Evolutionary conservation across 805 yeast species (phyloP), one percentile per base, ranked within the genome.

Genomic region (Cyberlindnera xishuangbannaensis): DNA sequence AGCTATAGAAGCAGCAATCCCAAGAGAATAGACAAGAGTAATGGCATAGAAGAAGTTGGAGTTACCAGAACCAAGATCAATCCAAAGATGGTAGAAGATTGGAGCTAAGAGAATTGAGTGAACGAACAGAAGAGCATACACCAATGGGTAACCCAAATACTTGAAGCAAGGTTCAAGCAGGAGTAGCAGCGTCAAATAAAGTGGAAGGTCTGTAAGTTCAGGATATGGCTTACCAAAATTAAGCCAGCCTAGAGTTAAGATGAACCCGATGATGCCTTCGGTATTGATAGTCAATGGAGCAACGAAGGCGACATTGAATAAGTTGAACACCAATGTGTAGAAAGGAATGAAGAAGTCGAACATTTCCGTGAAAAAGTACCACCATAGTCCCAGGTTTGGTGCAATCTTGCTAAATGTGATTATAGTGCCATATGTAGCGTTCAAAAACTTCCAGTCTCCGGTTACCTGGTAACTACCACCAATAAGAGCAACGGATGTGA

Each of bases 311-410:
- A 76, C 64, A 12, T 77, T 59, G 58, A 78, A 86, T 28, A 88
- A 50, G 50, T 87, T 88, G 74, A 88, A 92, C 15, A 87, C 79
- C 9, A 86, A 78, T 25, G 79, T 62, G 65, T 83, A 92, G 51
- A 92, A 87, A 15, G 84, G 77, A 18, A 80, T 71, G 67, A 90
- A 92, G 53, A 78, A 83, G 35, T 82, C 92, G 60, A 92, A 92
- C 76, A 92, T 83, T 58, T 92, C 98, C 26, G 90, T 83, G 65
- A 92, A 92, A 49, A 88, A 78, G 62, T 92, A 92, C 99, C 99
- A 92, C 99, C 99, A 92, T 15, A 92, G 64, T 1, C 98, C 98
- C 44, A 92, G 57, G 58, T 92, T 92, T 18, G 98, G 98, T 5
- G 78, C 68, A 40, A 87, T 74, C 43, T 85, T 88, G 24, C 68